Evolutionary conservation across 2,329 filamentous ascomycete genomes (phyloP).

Genomic region (Aspergillus hiratsukae): DNA sequence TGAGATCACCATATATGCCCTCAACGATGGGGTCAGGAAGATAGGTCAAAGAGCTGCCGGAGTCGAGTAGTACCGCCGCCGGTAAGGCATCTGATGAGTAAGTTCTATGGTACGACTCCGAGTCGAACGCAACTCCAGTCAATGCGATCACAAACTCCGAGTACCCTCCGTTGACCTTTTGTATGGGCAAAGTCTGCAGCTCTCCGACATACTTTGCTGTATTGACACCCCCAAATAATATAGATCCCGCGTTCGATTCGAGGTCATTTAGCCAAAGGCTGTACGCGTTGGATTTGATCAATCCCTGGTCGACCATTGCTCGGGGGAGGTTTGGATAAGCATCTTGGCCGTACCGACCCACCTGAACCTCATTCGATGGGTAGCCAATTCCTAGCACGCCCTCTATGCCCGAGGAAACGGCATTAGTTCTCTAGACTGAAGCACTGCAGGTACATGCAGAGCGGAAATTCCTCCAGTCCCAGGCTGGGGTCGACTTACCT

Average conservation of each 20-base stretch:
- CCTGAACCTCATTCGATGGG: slow-evolving; percentile 60
- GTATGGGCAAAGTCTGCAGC: slow-evolving; percentile 64
- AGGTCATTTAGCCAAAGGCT: slow-evolving; percentile 74
- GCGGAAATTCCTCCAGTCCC: neutral
- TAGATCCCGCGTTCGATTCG: slow-evolving; percentile 59
- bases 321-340: slow-evolving; percentile 67
- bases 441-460: neutral
- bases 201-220: slow-evolving; percentile 58
- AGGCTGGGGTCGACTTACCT: slow-evolving; percentile 23
- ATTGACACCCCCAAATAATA: slow-evolving; percentile 74
- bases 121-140: slow-evolving; percentile 50
- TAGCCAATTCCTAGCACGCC: slow-evolving; percentile 88
- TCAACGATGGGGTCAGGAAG: slow-evolving; percentile 32
- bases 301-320: slow-evolving; percentile 56
- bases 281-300: slow-evolving; percentile 64
- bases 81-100: slow-evolving; percentile 38
- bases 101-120: slow-evolving; percentile 14
- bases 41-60: slow-evolving; percentile 37
- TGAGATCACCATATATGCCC: slow-evolving; percentile 54
- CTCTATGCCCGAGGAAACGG: slow-evolving; percentile 39
- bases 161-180: slow-evolving; percentile 49
- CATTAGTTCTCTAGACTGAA: neutral
- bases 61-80: slow-evolving; percentile 39
- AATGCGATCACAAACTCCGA: slow-evolving; percentile 66
- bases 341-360: slow-evolving; percentile 47